A percentile compares a stretch with the other conserved stretches of the same genome.
Evolutionary conservation across 768 basidiomycete genomes (phyloP).

Genomic region (Tulasnella sp.): DNA sequence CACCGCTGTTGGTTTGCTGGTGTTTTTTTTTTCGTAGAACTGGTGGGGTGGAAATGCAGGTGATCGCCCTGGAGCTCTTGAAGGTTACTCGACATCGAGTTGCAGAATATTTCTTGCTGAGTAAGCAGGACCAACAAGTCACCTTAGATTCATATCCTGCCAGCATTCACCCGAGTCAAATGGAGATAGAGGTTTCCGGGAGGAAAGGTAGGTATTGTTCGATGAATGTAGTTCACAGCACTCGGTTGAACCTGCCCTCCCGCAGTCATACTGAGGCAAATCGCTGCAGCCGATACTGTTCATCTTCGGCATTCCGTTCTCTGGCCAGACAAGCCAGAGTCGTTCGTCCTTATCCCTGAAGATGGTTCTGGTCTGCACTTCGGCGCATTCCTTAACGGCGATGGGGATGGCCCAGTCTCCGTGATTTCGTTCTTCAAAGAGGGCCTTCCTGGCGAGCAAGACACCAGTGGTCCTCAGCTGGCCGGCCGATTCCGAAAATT

Average conservation of each 20-base stretch:
- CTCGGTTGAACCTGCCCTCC: background rate
- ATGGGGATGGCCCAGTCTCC: background rate
- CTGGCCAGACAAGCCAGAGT: conserved; percentile 14
- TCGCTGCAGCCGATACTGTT: conserved; percentile 13
- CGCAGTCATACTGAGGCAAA: background rate
- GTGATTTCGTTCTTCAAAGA: conserved; percentile 20
- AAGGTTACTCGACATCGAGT: background rate
- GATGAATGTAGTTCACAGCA: background rate
- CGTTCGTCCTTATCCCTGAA: conserved; percentile 14
- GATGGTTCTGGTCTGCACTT: conserved; percentile 3
- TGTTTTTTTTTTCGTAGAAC: background rate
- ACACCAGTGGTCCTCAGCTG: too few relatives aligned
- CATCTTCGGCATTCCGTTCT: conserved; percentile 14
- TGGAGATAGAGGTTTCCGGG: background rate
- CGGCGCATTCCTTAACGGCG: background rate
- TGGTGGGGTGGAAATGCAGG: background rate
- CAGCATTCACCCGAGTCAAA: background rate
- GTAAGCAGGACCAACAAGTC: background rate
- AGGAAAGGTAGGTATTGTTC: background rate
- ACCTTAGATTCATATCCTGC: background rate
- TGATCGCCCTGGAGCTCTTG: too few relatives aligned
- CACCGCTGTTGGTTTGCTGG: background rate
- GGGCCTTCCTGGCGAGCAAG: background rate
- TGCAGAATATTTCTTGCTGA: conserved; percentile 3
- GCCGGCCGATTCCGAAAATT: conserved; percentile 21